phyloP scores from a whole-genome alignment of 2,329 filamentous ascomycete species.

The Onygenales sp. region DNA sequence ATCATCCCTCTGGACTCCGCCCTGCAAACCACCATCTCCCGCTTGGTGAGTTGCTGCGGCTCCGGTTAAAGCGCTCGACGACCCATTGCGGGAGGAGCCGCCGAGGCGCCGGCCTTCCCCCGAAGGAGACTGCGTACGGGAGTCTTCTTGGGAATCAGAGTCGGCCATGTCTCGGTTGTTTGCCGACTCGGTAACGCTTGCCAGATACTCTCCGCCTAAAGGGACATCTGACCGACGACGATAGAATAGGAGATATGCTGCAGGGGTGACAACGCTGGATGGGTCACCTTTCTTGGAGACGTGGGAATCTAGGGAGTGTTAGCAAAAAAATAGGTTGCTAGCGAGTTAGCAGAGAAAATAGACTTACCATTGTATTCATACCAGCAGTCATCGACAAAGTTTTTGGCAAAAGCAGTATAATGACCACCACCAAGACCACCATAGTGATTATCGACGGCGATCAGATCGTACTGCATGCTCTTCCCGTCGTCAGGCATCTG shows the following conservation, averaged over 20 bases:
- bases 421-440: constrained; percentile 89
- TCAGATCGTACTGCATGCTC: constrained; percentile 78
- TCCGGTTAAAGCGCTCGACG: constrained; percentile 77
- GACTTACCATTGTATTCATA: constrained; percentile 89
- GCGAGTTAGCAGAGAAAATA: not conserved
- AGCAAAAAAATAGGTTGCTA: not conserved
- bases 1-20: constrained; percentile 25
- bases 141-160: constrained; percentile 32
- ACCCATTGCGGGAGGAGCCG: constrained; percentile 81
- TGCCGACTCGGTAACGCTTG: constrained; percentile 58
- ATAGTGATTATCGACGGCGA: constrained; percentile 93
- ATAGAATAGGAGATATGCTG: constrained; percentile 93
- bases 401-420: constrained; percentile 90
- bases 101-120: constrained; percentile 84
- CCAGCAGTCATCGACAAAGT: constrained; percentile 82
- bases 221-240: constrained; percentile 68
- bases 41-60: constrained; percentile 64
- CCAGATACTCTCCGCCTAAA: constrained; percentile 69
- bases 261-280: constrained; percentile 56
- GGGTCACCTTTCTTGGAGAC: constrained; percentile 55
- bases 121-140: constrained; percentile 43
- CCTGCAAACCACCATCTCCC: constrained; percentile 51
- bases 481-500: constrained; percentile 73
- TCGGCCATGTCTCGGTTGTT: constrained; percentile 44
- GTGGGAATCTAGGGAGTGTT: constrained; percentile 55